These are phyloP conservation scores for Daldinia childiae DNA, from an alignment of 495 filamentous ascomycete genomes.

Conservation along the genomic window DNA sequence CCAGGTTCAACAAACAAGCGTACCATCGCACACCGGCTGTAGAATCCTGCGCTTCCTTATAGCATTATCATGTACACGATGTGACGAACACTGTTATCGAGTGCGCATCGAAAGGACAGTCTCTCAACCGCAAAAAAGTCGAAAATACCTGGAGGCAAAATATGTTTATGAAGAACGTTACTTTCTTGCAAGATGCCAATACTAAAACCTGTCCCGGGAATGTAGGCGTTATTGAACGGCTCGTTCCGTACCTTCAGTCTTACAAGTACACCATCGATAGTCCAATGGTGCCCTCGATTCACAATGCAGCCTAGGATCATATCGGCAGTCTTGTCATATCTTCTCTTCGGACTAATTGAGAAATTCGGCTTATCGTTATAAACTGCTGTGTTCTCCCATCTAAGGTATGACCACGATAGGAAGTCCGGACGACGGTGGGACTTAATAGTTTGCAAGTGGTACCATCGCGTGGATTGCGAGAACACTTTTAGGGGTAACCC, in stretches of 20 bases:
- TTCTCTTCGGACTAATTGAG: not conserved
- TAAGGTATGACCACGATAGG: not conserved
- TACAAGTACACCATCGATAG: not conserved
- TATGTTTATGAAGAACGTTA: not conserved
- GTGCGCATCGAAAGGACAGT: not conserved
- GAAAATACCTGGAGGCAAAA: not conserved
- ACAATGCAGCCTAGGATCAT: not conserved
- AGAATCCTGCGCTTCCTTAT: not conserved
- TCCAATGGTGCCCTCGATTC: not conserved
- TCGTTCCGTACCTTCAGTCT: not conserved
- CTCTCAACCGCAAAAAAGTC: not conserved
- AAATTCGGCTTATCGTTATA: not conserved
- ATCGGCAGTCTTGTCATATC: not conserved
- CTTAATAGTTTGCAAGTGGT: not conserved
- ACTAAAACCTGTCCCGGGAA: not conserved
- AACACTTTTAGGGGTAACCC: not conserved
- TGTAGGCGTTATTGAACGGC: not conserved
- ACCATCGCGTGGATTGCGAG: not conserved
- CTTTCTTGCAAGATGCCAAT: not conserved
- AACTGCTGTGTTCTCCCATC: not conserved
- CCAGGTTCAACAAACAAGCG: not conserved
- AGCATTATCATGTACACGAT: not conserved
- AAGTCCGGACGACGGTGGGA: not conserved
- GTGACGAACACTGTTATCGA: not conserved
- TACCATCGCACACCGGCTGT: not conserved